Evolutionary conservation across 140 eudicot genomes (phyloP).

Genomic region (Erigeron philadelphicus): DNA sequence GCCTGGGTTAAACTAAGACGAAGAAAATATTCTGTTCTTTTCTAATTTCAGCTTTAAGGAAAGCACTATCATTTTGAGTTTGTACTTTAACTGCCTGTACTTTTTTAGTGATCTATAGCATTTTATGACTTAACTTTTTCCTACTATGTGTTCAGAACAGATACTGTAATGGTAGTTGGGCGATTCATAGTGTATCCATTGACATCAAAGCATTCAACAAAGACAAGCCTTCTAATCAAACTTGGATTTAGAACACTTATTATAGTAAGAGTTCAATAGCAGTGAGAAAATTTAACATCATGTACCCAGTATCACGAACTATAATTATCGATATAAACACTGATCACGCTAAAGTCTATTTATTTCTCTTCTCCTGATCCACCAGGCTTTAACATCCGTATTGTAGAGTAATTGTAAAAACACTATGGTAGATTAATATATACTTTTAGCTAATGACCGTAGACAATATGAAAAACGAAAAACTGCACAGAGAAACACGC

Average conservation of each 20-base stretch:
- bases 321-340: slow-evolving; percentile 2
- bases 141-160: not conserved
- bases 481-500: not conserved
- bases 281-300: not conserved
- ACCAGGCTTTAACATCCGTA: not conserved
- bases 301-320: slow-evolving; percentile 2
- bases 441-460: not conserved
- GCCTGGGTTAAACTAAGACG: not conserved
- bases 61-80: not conserved
- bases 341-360: not conserved
- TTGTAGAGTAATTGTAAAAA: not conserved
- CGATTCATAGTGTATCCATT: not conserved
- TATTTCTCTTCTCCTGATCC: not conserved
- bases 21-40: not conserved
- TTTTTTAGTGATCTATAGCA: not conserved
- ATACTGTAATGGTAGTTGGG: not conserved
- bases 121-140: not conserved
- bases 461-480: not conserved
- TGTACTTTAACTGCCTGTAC: not conserved
- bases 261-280: not conserved
- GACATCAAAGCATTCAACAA: slow-evolving; percentile 1
- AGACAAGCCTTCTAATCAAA: not conserved
- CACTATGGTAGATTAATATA: not conserved
- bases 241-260: slow-evolving; percentile 12
- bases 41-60: not conserved